Evolutionary conservation across 2,329 filamentous ascomycete genomes (phyloP), one percentile per base, ranked within the genome.

Genomic region (Exophiala phaeomuriformis): DNA sequence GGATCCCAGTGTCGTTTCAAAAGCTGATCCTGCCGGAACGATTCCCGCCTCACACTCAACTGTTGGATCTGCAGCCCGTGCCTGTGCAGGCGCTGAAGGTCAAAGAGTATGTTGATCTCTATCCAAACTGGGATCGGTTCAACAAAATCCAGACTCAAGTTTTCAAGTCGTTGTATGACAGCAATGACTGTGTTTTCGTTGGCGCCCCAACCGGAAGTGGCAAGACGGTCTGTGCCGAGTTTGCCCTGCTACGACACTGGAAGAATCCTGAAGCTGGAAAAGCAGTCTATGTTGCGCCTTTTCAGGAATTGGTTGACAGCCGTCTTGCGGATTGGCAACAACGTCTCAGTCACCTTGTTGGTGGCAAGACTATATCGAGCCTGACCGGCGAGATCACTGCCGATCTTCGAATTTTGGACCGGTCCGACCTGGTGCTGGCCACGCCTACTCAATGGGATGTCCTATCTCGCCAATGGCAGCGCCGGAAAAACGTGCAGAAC

Each of bases 71-170:
- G 63, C 93, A 98, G 66, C 88, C 90, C 27, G 77, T 97, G 28
- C 90, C 91, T 1, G 85, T 96, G 30, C 83, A 89, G 42, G 90
- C 91, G 1, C 73, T 98, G 52, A 97, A 97, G 77, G 80, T 81
- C 19, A 83, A 87, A 58, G 90, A 95, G 58, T 95, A 87, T 64
- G 79, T 86, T 55, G 78, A 80, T 28, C 73, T 98, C 19, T 98
- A 96, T 66, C 83, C 88, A 2, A 77, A 85, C 31, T 94, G 89
- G 83, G 79, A 83, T 52, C 83, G 87, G 58, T 98, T 98, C 77
- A 98, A 98, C 75, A 93, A 93, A 68, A 87, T 98, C 8, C 94
- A 98, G 70, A 96, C 93, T 0, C 93, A 98, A 68, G 88, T 89
- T 0, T 98, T 97, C 76, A 95, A 95, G 67, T 90, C 90, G 1